These are phyloP conservation scores for Camillea tinctor DNA, from an alignment of 2,329 filamentous ascomycete genomes.

Conservation along the genomic window DNA sequence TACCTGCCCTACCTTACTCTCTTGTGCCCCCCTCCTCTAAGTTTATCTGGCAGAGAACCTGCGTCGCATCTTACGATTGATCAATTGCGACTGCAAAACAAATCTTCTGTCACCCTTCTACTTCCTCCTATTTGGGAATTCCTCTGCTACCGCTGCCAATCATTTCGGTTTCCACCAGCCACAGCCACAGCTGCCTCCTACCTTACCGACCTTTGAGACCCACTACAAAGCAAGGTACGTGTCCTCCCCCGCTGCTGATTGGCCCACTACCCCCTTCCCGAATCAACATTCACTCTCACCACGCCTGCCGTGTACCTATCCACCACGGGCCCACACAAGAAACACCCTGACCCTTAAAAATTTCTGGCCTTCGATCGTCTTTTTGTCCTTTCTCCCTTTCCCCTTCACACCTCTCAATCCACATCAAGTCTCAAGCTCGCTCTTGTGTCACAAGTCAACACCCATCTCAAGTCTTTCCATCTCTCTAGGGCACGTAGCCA, in stretches of 20 bases:
- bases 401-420: constrained; percentile 39
- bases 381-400: constrained; percentile 31
- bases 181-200: background rate
- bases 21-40: no score
- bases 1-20: no score
- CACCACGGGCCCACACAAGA: constrained; percentile 30
- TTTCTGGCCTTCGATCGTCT: constrained; percentile 35
- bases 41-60: background rate
- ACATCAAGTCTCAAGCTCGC: constrained; percentile 39
- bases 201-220: background rate
- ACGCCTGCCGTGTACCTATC: constrained; percentile 29
- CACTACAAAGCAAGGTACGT: constrained; percentile 5
- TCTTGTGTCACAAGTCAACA: constrained; percentile 36
- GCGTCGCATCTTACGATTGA: background rate
- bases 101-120: background rate
- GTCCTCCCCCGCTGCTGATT: constrained; percentile 17
- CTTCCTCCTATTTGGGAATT: background rate
- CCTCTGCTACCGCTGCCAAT: background rate
- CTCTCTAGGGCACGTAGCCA: constrained; percentile 84
- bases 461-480: constrained; percentile 45
- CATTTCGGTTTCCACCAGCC: background rate
- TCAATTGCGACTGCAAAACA: background rate
- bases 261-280: constrained; percentile 17
- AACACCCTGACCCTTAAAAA: constrained; percentile 33
- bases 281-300: constrained; percentile 14